Conservation (phyloP, 495 filamentous ascomycete genomes). For the Penicillium herquei region DNA sequence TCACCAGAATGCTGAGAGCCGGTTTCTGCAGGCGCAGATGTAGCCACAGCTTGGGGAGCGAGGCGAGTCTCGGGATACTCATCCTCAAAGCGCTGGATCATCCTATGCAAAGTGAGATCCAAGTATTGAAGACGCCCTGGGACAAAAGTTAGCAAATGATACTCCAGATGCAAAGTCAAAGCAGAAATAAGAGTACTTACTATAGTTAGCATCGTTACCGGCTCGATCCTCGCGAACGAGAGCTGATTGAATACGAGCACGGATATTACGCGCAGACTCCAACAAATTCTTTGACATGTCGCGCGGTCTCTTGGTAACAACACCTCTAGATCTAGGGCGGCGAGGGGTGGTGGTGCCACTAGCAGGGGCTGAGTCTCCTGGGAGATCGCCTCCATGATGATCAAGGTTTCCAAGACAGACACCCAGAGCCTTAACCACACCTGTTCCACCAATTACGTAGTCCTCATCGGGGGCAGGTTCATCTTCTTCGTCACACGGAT, state of each 20-base stretch:
- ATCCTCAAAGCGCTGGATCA: constrained; percentile 93
- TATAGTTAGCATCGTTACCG: constrained; percentile 67
- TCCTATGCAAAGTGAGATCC: constrained; percentile 80
- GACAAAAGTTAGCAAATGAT: not conserved
- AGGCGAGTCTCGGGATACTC: constrained; percentile 90
- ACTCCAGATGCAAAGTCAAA: not conserved
- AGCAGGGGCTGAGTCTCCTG: constrained; percentile 38
- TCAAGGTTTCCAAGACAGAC: constrained; percentile 78
- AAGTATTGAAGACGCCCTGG: constrained; percentile 82
- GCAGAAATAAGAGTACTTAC: constrained; percentile 49
- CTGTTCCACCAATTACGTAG: constrained; percentile 93
- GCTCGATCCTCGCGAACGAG: constrained; percentile 71
- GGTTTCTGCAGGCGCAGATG: constrained; percentile 26
- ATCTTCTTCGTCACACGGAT: constrained; percentile 59
- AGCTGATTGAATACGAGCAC: constrained; percentile 78
- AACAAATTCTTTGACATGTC: constrained; percentile 91
- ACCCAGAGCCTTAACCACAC: constrained; percentile 89
- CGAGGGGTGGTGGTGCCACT: constrained; percentile 58
- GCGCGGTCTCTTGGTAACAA: constrained; percentile 66
- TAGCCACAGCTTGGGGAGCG: constrained; percentile 19
- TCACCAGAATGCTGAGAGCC: constrained; percentile 43
- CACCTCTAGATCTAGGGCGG: constrained; percentile 39
- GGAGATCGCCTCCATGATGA: constrained; percentile 34
- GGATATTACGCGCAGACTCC: constrained; percentile 81
- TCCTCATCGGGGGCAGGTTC: constrained; percentile 83